phyloP scores from a whole-genome alignment of 2,329 filamentous ascomycete species.

The Alternaria ventricosa region DNA sequence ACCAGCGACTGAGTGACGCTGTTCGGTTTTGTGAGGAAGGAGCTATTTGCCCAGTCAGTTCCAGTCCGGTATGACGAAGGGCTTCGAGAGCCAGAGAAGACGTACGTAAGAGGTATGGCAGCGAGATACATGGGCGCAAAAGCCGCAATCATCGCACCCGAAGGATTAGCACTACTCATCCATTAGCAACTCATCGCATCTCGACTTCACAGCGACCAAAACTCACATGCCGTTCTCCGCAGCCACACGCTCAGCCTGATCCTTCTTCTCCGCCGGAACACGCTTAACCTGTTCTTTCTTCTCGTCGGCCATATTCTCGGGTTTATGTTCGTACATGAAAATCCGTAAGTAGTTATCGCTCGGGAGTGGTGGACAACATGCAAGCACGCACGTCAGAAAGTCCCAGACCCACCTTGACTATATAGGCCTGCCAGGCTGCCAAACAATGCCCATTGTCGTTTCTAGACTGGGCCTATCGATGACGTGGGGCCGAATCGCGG shows the following conservation, averaged over 20 bases:
- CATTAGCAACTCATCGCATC: not conserved
- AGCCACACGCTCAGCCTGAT: constrained; percentile 19
- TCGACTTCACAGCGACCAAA: not conserved
- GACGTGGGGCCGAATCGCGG: constrained; percentile 3
- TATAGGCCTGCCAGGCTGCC: not conserved
- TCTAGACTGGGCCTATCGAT: constrained; percentile 4
- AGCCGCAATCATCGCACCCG: constrained; percentile 18
- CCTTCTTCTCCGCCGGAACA: constrained; percentile 24
- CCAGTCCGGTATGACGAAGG: no score
- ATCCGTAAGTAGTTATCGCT: not conserved
- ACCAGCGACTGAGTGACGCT: constrained; percentile 28
- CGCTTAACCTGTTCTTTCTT: constrained; percentile 26
- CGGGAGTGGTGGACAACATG: not conserved
- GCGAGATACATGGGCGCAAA: constrained; percentile 30
- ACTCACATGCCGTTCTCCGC: constrained; percentile 26
- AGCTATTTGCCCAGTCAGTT: constrained; percentile 1
- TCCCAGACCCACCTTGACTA: not conserved
- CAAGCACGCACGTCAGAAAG: not conserved
- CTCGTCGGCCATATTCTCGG: constrained; percentile 23
- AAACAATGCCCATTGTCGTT: not conserved
- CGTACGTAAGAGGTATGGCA: constrained; percentile 25
- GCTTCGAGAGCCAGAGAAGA: not conserved
- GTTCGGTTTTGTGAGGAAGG: constrained; percentile 27
- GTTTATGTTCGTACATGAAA: not conserved
- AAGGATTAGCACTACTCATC: constrained; percentile 22